A percentile compares a stretch with the other conserved stretches of the same genome.
phyloP scores from a whole-genome alignment of 179 eudicot genomes.

The Beta lomatogona region DNA sequence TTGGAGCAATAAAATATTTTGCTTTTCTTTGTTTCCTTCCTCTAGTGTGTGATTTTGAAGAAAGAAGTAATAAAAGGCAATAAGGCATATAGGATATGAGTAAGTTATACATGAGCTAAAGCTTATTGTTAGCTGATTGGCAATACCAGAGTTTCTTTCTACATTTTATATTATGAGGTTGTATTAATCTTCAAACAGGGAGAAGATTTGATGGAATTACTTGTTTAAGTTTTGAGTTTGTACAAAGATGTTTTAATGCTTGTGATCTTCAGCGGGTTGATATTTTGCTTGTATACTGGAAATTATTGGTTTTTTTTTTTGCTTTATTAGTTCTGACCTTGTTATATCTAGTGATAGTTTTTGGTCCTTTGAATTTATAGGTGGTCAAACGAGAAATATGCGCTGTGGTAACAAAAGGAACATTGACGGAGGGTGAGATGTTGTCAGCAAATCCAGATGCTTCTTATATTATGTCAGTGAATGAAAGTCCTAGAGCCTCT shows the following conservation, averaged over 20 bases:
- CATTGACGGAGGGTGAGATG: constrained; percentile 90
- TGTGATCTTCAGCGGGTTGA: background rate
- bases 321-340: constrained; percentile 2
- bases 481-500: constrained; percentile 54
- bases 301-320: background rate
- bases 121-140: background rate
- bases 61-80: background rate
- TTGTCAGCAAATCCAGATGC: constrained; percentile 78
- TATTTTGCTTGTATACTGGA: background rate
- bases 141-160: background rate
- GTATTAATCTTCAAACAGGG: background rate
- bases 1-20: background rate
- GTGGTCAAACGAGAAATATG: constrained; percentile 97
- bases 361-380: constrained; percentile 36
- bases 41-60: background rate
- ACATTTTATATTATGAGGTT: background rate
- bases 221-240: background rate
- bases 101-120: background rate
- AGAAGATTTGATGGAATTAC: background rate
- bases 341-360: background rate
- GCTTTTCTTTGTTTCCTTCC: background rate
- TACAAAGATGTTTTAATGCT: background rate
- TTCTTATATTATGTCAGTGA: constrained; percentile 78
- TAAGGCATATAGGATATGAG: background rate
- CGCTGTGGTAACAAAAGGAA: constrained; percentile 93